Percentiles rank a stretch among this genome's conserved stretches.
These are phyloP conservation scores for Lumnitzera littorea DNA, from an alignment of 345 rosid species.

Conservation along the genomic window DNA sequence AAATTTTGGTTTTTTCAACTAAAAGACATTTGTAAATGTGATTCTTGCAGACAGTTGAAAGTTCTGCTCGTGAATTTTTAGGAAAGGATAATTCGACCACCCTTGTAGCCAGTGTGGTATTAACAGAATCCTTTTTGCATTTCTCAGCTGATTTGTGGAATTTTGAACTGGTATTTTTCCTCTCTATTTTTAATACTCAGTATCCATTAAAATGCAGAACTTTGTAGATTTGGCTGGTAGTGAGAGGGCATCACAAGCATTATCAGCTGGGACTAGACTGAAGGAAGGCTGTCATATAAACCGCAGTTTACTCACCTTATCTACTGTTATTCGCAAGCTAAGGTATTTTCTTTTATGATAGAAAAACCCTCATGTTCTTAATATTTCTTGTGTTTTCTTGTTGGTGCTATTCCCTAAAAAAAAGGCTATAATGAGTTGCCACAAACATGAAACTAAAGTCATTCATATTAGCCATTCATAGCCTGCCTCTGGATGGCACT, in stretches of 20 bases:
- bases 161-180: no score
- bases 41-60: slow-evolving; percentile 69
- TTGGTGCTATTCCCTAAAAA: no score
- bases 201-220: slow-evolving; percentile 39
- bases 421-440: no score
- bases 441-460: no score
- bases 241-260: slow-evolving; percentile 91
- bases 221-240: slow-evolving; percentile 97
- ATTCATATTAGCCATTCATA: no score
- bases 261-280: slow-evolving; percentile 81
- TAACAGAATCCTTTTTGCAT: background rate
- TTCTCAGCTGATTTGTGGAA: no score
- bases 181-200: background rate
- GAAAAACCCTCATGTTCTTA: no score
- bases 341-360: slow-evolving; percentile 34
- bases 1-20: slow-evolving; percentile 1
- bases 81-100: slow-evolving; percentile 91
- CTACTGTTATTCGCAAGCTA: slow-evolving; percentile 94
- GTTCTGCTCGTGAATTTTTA: slow-evolving; percentile 88
- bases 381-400: no score
- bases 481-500: no score
- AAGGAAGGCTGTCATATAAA: slow-evolving; percentile 98
- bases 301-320: slow-evolving; percentile 87
- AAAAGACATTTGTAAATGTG: slow-evolving; percentile 6
- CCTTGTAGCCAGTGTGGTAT: slow-evolving; percentile 91